phyloP scores from a whole-genome alignment of 352 stramenopile species.

The Phytophthora pinifolia region DNA sequence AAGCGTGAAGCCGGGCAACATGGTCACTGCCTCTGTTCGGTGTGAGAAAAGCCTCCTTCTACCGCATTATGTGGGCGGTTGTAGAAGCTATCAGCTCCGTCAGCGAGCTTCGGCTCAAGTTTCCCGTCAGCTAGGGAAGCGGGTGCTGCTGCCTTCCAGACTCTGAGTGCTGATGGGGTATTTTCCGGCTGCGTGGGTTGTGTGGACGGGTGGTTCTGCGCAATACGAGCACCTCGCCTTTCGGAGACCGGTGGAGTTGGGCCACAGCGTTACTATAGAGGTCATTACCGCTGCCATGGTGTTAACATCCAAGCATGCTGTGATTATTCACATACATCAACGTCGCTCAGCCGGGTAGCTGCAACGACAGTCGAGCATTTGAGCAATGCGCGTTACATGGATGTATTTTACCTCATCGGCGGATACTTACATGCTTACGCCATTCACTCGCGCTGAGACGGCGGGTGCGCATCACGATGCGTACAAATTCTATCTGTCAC shows the following conservation, averaged over 20 bases:
- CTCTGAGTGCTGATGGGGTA: background rate
- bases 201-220: slow-evolving; percentile 1
- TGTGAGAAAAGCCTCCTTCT: no score
- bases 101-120: no score
- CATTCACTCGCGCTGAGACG: background rate
- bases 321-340: slow-evolving; percentile 10
- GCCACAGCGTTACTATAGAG: background rate
- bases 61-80: no score
- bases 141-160: slow-evolving; percentile 1
- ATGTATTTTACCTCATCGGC: background rate
- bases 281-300: background rate
- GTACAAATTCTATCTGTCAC: slow-evolving; percentile 2
- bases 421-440: background rate
- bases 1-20: no score
- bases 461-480: background rate
- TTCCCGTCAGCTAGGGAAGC: no score
- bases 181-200: no score
- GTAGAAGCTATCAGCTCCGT: no score
- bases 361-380: slow-evolving; percentile 4
- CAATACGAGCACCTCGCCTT: background rate
- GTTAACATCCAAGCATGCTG: slow-evolving; percentile 5
- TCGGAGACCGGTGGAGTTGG: background rate
- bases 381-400: background rate
- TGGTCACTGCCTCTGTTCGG: no score
- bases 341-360: slow-evolving; percentile 3